Base-by-base conservation (phyloP, 495 filamentous ascomycete genomes). In the Neurospora sp. region DNA sequence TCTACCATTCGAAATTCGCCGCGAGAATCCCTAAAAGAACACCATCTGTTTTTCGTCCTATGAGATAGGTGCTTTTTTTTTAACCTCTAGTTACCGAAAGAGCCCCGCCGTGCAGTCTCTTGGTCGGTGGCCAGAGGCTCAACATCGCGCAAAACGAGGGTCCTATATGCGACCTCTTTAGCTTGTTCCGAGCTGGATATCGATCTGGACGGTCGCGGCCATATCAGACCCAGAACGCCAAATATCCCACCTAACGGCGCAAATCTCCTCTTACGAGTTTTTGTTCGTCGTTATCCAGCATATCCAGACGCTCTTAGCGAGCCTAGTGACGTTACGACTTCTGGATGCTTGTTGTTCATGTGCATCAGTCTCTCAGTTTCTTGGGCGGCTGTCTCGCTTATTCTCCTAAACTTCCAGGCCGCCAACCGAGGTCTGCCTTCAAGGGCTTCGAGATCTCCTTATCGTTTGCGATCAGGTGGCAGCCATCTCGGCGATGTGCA, bases 211-310 rank as follows among this genome's bases (percentile, higher is more conserved):
- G 71, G 70, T 38, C 70, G 70, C 73, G 66, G 53, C 46, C 27
- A 35, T 69, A 73, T 71, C 72, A 69, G 74, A 74, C 74, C 53
- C 73, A 75, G 59, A 69, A 72, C 75, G 44, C 46, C 44, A 37
- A 31, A 69, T 68, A 78, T 76, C 31, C 75, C 76, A 78, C 78
- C 79, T 76, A 78, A 79, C 77, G 69, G 69, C 72, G n/a, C 27
- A 71, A 44, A 35, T 16, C 69, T 75, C 11, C 77, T 74, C 74
- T 76, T 79, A 76, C 75, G 70, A 71, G 39, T 35, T 20, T 68
- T 3, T 72, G 40, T 22, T 16, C n/a, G 69, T 31, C 42, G 40
- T 38, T 41, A 22, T 75, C 74, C 42, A 73, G 71, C 73, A 75
- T 59, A 70, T 70, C 74, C 73, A 69, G 70, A 76, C 71, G 70